phyloP scores from a whole-genome alignment of 192 early-diverging fungal species.

The Coemansia sp. region DNA sequence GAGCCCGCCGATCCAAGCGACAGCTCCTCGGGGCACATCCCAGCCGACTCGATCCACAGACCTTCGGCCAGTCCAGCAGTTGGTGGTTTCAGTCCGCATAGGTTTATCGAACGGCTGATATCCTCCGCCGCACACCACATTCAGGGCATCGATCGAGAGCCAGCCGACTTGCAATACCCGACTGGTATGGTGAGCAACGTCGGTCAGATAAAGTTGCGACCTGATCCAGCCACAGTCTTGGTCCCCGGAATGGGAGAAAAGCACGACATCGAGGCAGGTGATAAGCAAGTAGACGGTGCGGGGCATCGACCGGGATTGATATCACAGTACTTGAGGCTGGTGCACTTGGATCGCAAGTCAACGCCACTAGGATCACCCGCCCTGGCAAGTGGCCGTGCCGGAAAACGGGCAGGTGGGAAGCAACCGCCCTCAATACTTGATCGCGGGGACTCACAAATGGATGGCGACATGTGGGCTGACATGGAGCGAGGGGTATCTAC shows the following conservation, averaged over 20 bases:
- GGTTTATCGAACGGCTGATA: slow-evolving; percentile 12
- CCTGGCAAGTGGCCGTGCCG: neutral
- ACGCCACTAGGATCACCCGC: neutral
- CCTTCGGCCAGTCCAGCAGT: neutral
- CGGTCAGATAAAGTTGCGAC: slow-evolving; percentile 39
- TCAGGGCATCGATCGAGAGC: slow-evolving; percentile 30
- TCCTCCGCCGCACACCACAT: slow-evolving; percentile 30
- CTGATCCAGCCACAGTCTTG: slow-evolving; percentile 23
- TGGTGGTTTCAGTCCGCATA: neutral
- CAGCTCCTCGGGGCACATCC: neutral
- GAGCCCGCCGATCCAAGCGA: neutral
- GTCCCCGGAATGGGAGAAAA: neutral
- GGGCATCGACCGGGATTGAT: slow-evolving; percentile 27
- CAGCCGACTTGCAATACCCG: neutral
- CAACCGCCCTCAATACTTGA: neutral
- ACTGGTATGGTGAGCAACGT: slow-evolving; percentile 25
- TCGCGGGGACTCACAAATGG: neutral
- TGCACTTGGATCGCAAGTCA: slow-evolving; percentile 29
- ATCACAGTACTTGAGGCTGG: slow-evolving; percentile 35
- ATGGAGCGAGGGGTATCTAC: neutral
- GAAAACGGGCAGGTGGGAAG: neutral
- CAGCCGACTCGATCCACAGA: neutral
- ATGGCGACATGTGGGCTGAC: neutral
- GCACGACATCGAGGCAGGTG: neutral
- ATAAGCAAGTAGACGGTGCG: neutral